These are phyloP conservation scores for Lactarius tabidus DNA, from an alignment of 768 basidiomycete species.

Conservation along the genomic window DNA sequence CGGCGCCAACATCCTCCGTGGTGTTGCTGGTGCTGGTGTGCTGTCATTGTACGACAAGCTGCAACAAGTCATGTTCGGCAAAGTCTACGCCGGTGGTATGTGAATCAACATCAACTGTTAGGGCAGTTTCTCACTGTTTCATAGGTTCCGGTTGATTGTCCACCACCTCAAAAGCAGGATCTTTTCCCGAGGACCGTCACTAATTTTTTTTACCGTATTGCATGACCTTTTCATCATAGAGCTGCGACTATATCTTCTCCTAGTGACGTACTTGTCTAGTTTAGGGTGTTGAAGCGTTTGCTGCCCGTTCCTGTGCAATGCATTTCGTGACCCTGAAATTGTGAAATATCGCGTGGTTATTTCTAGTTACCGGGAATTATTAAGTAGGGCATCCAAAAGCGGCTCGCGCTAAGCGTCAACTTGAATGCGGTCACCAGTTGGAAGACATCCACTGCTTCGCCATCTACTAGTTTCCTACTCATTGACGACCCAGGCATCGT, in stretches of 20 bases:
- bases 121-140: not conserved
- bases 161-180: conserved; percentile 23
- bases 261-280: conserved; percentile 24
- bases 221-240: conserved; percentile 35
- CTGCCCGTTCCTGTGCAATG: conserved; percentile 13
- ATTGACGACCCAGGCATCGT: not conserved
- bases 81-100: conserved; percentile 96
- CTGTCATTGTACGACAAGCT: conserved; percentile 98
- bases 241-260: conserved; percentile 33
- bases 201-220: conserved; percentile 32
- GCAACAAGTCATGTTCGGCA: conserved; percentile 94
- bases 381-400: not conserved
- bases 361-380: not conserved
- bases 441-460: not conserved
- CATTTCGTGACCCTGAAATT: conserved; percentile 8
- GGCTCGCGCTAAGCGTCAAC: not conserved
- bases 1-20: conserved; percentile 88
- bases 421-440: not conserved
- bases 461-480: not conserved
- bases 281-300: conserved; percentile 27
- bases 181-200: conserved; percentile 26
- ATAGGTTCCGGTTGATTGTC: conserved; percentile 42
- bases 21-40: conserved; percentile 99
- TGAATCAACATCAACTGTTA: conserved; percentile 12
- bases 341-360: not conserved